Base-by-base conservation (phyloP, 371 early-diverging fungal genomes). In the Coelomomyces lativittatus region DNA sequence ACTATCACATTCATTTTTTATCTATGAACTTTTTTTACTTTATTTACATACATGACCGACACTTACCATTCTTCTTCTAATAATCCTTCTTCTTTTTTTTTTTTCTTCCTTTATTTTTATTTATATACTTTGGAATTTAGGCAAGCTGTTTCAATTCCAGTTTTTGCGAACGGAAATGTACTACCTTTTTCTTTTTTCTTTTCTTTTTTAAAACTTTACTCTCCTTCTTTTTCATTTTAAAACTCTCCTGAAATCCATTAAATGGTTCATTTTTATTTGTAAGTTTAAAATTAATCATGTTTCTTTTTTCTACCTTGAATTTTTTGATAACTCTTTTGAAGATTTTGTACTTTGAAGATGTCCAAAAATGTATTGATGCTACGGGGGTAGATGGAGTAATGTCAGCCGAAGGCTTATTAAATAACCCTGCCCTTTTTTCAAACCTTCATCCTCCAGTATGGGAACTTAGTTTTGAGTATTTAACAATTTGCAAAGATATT, bases 321-420 rank as follows among this genome's bases (percentile, higher is more conserved):
- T n/a, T n/a, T n/a, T n/a, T n/a, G n/a, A n/a, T n/a, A n/a, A n/a
- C 4, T 4, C 38, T 45, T 4, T 5, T 14, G 9, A 7, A 45
- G 51, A 92, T 98, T 36, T 56, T 93, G 33, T 89, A 88, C 53
- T 61, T 66, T 39, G 84, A 87, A 47, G 96, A 98, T 56, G 62
- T 96, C 23, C 71, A 83, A 47, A 63, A 68, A 3, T 96, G 97
- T 55, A 43, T 97, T n/a, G 80, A 85, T 6, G 62, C 66, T 37
- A 98, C 98, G 9, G 86, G 85, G 36, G 83, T 72, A 28, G 92
- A 88, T 51, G 98, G 93, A 30, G 90, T 97, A 47, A 98, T 98
- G 98, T 73, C 85, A 0, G 86, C 86, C 19, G 92, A 93, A 61
- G 86, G 85, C 0, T 82, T 78, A 54, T 68, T 96, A 28, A 88